A percentile compares a stretch with the other conserved stretches of the same genome.
These are phyloP conservation scores for Corinectria fuckeliana DNA, from an alignment of 2,329 filamentous ascomycete genomes.

Conservation along the genomic window DNA sequence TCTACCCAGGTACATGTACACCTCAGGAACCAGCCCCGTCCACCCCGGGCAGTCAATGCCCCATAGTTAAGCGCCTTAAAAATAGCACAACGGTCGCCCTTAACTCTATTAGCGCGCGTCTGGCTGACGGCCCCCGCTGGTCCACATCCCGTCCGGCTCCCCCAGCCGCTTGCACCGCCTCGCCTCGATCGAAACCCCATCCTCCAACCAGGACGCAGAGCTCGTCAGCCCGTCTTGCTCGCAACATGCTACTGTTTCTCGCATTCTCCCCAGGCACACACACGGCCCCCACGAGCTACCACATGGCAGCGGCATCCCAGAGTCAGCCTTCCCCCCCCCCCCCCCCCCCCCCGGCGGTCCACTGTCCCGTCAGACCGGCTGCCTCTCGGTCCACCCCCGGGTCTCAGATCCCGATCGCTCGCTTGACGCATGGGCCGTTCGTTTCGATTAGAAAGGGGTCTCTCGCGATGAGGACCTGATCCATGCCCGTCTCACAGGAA, in stretches of 20 bases:
- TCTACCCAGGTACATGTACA: too few species aligned
- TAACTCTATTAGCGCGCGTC: conserved; percentile 34
- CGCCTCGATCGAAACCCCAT: background rate
- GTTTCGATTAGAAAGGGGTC: conserved; percentile 12
- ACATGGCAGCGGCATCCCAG: background rate
- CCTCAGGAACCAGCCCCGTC: conserved; percentile 11
- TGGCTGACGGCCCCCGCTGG: conserved; percentile 8
- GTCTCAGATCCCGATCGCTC: conserved; percentile 15
- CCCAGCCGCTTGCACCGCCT: conserved; percentile 30
- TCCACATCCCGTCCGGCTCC: conserved; percentile 13
- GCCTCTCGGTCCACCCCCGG: conserved; percentile 22
- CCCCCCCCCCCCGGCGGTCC: conserved; percentile 14
- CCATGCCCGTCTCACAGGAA: conserved; percentile 15
- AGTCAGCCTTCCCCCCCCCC: conserved; percentile 32
- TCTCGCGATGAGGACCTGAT: conserved; percentile 13
- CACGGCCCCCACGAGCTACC: conserved; percentile 9
- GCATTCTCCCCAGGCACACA: conserved; percentile 10
- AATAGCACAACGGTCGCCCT: conserved; percentile 27
- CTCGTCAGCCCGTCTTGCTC: background rate
- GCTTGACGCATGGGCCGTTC: conserved; percentile 2
- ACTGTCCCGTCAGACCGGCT: conserved; percentile 26
- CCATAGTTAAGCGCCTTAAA: conserved; percentile 36
- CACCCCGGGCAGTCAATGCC: conserved; percentile 17
- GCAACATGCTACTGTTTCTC: background rate
- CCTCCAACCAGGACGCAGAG: conserved; percentile 15